These are phyloP conservation scores for Eugenia klotzschiana DNA, from an alignment of 441 rosid genomes.

Conservation along the genomic window DNA sequence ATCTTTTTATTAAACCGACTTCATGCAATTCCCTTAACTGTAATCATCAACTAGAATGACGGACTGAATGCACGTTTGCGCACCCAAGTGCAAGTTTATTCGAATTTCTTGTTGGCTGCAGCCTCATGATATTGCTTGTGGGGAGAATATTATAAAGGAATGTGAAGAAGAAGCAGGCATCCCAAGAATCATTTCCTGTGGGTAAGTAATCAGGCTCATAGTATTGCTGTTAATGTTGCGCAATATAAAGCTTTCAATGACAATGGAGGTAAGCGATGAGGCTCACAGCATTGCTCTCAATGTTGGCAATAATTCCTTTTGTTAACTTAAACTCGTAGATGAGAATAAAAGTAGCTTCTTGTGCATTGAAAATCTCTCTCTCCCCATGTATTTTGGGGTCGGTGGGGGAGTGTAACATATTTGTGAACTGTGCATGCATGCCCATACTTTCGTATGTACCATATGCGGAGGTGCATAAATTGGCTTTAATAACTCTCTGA, in stretches of 20 bases:
- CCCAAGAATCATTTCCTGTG: slow-evolving; percentile 31
- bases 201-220: slow-evolving; percentile 17
- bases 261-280: background rate
- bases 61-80: background rate
- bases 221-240: background rate
- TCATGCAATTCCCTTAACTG: background rate
- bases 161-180: slow-evolving; percentile 93
- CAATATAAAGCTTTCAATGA: background rate
- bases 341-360: background rate
- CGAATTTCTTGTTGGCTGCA: slow-evolving; percentile 10
- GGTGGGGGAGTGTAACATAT: background rate
- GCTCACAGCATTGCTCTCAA: background rate
- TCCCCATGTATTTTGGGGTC: background rate
- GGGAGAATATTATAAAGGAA: slow-evolving; percentile 70
- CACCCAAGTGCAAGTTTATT: background rate
- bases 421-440: background rate
- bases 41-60: background rate
- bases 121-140: slow-evolving; percentile 70
- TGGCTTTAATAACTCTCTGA: background rate
- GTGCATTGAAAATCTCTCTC: background rate
- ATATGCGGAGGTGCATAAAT: background rate
- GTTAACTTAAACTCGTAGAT: background rate
- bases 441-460: background rate
- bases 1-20: background rate
- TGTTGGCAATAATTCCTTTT: background rate